These are phyloP conservation scores for Rhodotorula sp. DNA, from an alignment of 1,284 basidiomycete genomes.

Conservation along the genomic window DNA sequence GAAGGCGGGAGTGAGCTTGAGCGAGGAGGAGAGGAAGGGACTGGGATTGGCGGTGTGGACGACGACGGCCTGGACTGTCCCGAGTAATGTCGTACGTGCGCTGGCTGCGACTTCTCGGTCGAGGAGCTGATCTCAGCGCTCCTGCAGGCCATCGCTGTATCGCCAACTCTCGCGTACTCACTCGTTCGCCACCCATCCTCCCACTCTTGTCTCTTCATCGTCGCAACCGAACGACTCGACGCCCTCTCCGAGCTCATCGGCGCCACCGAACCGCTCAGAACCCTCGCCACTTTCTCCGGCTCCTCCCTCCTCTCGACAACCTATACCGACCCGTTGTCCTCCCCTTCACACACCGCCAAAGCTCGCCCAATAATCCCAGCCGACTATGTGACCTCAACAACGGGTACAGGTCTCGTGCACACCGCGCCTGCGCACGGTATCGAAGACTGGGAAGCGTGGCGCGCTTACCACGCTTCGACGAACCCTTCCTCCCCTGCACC, in stretches of 20 bases:
- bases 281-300: constrained; percentile 45
- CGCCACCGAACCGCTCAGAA: neutral
- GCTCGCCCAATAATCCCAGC: constrained; percentile 55
- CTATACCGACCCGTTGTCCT: constrained; percentile 68
- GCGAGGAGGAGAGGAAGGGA: constrained; percentile 33
- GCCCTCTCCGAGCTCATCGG: constrained; percentile 51
- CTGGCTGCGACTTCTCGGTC: neutral
- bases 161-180: constrained; percentile 70
- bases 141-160: constrained; percentile 76
- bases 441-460: constrained; percentile 84
- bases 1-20: constrained; percentile 26
- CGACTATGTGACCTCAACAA: constrained; percentile 74
- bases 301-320: constrained; percentile 62
- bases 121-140: no score
- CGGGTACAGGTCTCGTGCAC: constrained; percentile 96
- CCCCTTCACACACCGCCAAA: constrained; percentile 46
- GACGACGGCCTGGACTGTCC: constrained; percentile 96
- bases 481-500: neutral
- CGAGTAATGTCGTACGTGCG: constrained; percentile 82
- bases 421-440: constrained; percentile 91
- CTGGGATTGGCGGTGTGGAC: constrained; percentile 88
- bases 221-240: constrained; percentile 67
- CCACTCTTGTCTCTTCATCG: constrained; percentile 58
- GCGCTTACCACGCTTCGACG: constrained; percentile 41
- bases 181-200: constrained; percentile 55